Conservation (phyloP, 768 basidiomycete species). For the Boletales sp. region DNA sequence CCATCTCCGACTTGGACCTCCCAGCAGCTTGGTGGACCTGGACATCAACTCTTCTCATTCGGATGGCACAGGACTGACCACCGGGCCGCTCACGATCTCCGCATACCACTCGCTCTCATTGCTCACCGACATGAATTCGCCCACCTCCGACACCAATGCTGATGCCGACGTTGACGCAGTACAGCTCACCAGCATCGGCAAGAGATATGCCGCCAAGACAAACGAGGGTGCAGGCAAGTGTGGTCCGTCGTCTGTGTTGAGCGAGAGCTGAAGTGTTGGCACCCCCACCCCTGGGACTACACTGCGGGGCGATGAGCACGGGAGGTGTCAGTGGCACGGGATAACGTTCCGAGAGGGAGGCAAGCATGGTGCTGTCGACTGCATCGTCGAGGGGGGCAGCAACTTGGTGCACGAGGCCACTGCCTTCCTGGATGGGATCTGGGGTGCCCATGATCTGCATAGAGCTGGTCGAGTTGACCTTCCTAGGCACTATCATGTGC, state of each 20-base stretch:
- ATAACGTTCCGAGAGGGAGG: slow-evolving; percentile 30
- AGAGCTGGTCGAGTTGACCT: too few species aligned
- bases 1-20: too few species aligned
- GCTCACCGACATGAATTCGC: slow-evolving; percentile 23
- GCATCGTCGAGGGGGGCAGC: not conserved
- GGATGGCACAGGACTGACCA: too few species aligned
- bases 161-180: too few species aligned
- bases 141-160: slow-evolving; percentile 22
- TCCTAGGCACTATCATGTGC: slow-evolving; percentile 21
- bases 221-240: too few species aligned
- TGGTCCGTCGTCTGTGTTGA: too few species aligned
- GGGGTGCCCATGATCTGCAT: slow-evolving; percentile 5
- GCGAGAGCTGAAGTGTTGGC: too few species aligned
- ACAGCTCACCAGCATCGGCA: slow-evolving; percentile 18
- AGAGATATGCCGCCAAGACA: too few species aligned
- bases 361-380: slow-evolving; percentile 6
- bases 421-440: slow-evolving; percentile 10
- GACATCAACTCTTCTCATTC: too few species aligned
- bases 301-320: slow-evolving; percentile 20
- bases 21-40: too few species aligned
- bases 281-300: slow-evolving; percentile 14
- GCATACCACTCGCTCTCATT: slow-evolving; percentile 19
- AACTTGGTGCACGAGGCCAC: slow-evolving; percentile 17
- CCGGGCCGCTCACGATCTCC: too few species aligned
- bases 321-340: slow-evolving; percentile 27